Evolutionary conservation across 805 yeast genomes (phyloP), one percentile per base, ranked within the genome.

Genomic region (Yarrowia bubula): DNA sequence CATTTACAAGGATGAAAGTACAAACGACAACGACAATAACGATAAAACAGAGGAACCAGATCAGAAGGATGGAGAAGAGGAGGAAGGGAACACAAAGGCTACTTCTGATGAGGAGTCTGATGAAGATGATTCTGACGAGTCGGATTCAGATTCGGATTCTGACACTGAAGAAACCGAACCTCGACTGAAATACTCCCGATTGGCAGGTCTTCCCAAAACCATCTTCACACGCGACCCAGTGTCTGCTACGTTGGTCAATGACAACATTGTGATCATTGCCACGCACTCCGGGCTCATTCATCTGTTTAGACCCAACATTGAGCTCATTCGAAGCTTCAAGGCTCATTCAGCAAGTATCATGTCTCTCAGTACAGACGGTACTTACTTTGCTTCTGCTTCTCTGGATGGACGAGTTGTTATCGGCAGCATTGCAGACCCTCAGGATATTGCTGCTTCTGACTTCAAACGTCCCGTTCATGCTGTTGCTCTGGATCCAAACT

Each of bases 401-500:
- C 87, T 93, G 79, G 99, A 95, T 73, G 99, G 99, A 0, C 89
- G 96, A 0, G 88, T 93, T 0, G 91, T 91, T 1, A 83, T 91
- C 4, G 95, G 97, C 0, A 83, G 92, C 1, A 77, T 90, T 1
- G 66, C 68, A 1, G 89, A 87, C 68, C 84, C 83, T 17, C 76
- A 79, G 4, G 95, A 88, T 69, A 84, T 88, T 2, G 79, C 82
- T 0, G 92, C 91, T 2, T 87, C 84, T 69, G 96, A 92, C 75
- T 89, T 92, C 74, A 87, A 88, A 70, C 79, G 98, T 33, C 98
- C 98, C 0, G 83, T 95, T 0, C 96, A 92, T 72, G 86, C 96
- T 0, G 96, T 93, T 3, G 89, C 91, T 0, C 75, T 95, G 6
- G 95, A 89, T 69, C 84, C 85, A 10, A 83, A 86, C 65, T 95